Percentiles rank a stretch among this genome's conserved stretches.
Conservation (phyloP, 345 rosid species). For the Lumnitzera racemosa region DNA sequence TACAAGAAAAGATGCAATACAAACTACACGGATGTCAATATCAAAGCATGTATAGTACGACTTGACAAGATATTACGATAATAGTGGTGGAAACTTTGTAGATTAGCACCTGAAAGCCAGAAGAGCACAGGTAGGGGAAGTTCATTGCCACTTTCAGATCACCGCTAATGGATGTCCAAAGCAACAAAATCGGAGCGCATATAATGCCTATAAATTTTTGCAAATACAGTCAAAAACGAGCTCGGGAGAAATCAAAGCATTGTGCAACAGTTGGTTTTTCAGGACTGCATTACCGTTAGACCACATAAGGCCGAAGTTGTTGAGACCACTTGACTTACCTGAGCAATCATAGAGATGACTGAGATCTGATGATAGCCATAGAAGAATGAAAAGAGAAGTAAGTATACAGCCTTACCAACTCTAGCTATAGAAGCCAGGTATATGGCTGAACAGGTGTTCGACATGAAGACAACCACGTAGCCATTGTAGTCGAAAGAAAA, state of each 20-base stretch:
- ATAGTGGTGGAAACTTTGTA: too few relatives aligned
- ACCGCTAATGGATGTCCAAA: constrained; percentile 55
- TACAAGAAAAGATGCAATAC: too few relatives aligned
- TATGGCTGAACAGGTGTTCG: constrained; percentile 62
- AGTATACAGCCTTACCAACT: constrained; percentile 25
- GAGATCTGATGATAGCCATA: not conserved
- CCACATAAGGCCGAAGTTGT: constrained; percentile 68
- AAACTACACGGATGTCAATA: too few relatives aligned
- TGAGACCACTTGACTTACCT: constrained; percentile 61
- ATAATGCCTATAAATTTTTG: constrained; percentile 28
- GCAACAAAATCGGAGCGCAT: constrained; percentile 40
- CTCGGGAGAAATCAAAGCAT: too few relatives aligned
- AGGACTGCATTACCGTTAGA: constrained; percentile 41
- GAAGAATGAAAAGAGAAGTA: not conserved
- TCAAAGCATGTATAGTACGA: too few relatives aligned
- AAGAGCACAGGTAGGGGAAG: constrained; percentile 43
- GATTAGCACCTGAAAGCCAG: constrained; percentile 50
- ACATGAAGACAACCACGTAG: constrained; percentile 57
- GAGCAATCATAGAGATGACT: constrained; percentile 8
- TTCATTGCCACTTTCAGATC: constrained; percentile 39
- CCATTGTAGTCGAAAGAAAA: constrained; percentile 68
- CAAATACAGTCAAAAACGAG: not conserved
- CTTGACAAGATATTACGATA: too few relatives aligned
- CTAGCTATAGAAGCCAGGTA: constrained; percentile 66
- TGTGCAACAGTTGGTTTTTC: too few relatives aligned